These are phyloP conservation scores for Fusarium udum DNA, from an alignment of 2,329 filamentous ascomycete genomes.

Conservation along the genomic window DNA sequence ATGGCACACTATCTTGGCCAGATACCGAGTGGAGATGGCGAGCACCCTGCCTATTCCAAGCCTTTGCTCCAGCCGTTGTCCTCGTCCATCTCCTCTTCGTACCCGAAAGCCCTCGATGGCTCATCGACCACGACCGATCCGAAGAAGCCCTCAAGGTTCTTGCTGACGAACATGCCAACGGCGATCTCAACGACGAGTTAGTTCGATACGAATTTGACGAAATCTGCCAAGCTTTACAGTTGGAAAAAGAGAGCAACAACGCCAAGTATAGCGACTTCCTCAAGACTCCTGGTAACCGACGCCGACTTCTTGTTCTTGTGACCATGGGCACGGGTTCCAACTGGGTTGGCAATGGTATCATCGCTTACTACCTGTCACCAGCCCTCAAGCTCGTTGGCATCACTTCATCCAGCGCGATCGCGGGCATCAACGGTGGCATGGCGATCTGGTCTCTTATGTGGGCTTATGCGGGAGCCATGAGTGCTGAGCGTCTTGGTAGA, in stretches of 20 bases:
- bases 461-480: slow-evolving; percentile 18
- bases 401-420: slow-evolving; percentile 1
- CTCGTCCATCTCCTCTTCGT: slow-evolving; percentile 47
- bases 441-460: slow-evolving; percentile 27
- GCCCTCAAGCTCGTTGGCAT: slow-evolving; percentile 50
- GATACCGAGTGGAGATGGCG: slow-evolving; percentile 28
- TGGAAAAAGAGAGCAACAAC: slow-evolving; percentile 61
- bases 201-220: slow-evolving; percentile 72
- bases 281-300: slow-evolving; percentile 69
- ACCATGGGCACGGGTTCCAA: slow-evolving; percentile 72
- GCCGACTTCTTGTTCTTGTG: slow-evolving; percentile 66
- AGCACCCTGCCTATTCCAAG: slow-evolving; percentile 27
- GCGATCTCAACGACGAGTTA: slow-evolving; percentile 63
- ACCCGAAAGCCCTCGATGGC: slow-evolving; percentile 51
- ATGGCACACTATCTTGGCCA: slow-evolving; percentile 11
- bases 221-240: slow-evolving; percentile 67
- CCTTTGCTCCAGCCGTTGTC: slow-evolving; percentile 24
- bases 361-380: slow-evolving; percentile 70
- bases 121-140: slow-evolving; percentile 47
- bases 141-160: slow-evolving; percentile 63
- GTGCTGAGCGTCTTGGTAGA: slow-evolving; percentile 22
- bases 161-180: slow-evolving; percentile 67
- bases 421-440: slow-evolving; percentile 35
- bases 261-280: slow-evolving; percentile 68
- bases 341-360: slow-evolving; percentile 71